phyloP scores from a whole-genome alignment of 345 rosid genomes.

The Barbarea vulgaris region DNA sequence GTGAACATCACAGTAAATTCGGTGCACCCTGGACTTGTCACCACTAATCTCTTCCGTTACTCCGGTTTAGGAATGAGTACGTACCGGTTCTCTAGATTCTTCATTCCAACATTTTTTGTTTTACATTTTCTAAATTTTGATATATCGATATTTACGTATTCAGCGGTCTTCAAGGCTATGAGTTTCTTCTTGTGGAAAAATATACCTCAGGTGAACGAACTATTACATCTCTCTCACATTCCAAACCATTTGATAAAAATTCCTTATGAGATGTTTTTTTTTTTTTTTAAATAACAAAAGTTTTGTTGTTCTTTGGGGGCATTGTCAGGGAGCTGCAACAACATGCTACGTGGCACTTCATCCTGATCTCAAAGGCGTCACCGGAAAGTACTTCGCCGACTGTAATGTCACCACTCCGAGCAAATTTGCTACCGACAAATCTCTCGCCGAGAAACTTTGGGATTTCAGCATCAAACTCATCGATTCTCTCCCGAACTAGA shows the following conservation, averaged over 20 bases:
- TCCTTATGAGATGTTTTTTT: not conserved
- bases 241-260: not conserved
- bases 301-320: too few species aligned
- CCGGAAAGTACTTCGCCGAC: slow-evolving; percentile 72
- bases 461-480: slow-evolving; percentile 53
- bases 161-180: slow-evolving; percentile 63
- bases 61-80: slow-evolving; percentile 45
- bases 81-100: slow-evolving; percentile 12
- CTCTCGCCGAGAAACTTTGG: slow-evolving; percentile 69
- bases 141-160: not conserved
- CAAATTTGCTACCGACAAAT: slow-evolving; percentile 48
- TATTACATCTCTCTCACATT: not conserved
- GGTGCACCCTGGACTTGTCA: slow-evolving; percentile 85
- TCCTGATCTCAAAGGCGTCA: slow-evolving; percentile 63
- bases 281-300: too few species aligned
- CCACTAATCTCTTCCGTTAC: slow-evolving; percentile 75
- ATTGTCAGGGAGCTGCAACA: slow-evolving; percentile 87
- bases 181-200: slow-evolving; percentile 74
- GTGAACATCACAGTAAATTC: slow-evolving; percentile 76
- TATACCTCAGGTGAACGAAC: slow-evolving; percentile 85
- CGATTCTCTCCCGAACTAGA: slow-evolving; percentile 20
- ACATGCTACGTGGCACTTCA: slow-evolving; percentile 87
- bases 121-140: not conserved
- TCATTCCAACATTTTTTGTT: not conserved
- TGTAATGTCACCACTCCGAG: slow-evolving; percentile 67